Base-by-base conservation (phyloP, 192 early-diverging fungal genomes). In the Linnemannia elongata region DNA sequence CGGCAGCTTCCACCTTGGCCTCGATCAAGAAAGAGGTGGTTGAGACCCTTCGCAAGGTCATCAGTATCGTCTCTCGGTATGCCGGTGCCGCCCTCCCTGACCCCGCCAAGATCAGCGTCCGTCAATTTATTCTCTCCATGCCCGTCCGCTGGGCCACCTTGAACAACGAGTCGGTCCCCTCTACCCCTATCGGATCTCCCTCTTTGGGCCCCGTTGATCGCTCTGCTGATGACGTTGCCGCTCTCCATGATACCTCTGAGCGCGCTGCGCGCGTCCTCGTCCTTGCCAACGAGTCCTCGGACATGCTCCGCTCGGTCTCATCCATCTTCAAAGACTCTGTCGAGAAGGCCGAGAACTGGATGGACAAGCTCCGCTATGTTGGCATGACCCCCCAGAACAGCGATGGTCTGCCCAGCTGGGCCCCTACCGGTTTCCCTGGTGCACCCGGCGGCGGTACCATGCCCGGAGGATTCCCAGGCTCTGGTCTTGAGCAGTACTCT, bases 61-160 rank as follows among this genome's bases (percentile, higher is more conserved):
- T 99, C 6, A 95, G 95, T 54, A 94, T 99, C 10, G 92, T 99
- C 44, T 95, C 94, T 35, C 93, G 94, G 45, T 97, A 99, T 84
- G 97, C 98, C 27, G 94, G 95, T 20, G 90, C 93, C 7, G 95
- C 95, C 71, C 89, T 99, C 55, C 96, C 98, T 5, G 95, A 93
- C 60, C 95, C 95, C 47, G 96, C 97, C 38, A 90, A 95, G 45
- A 88, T 92, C 60, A 93, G 89, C 54, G 98, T 99, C 17, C 93
- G 96, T 30, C 92, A 91, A 8, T 96, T 99, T 77, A 97, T 99
- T 52, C 87, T 99, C 12, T 89, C 89, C 1, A 88, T 99, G 82
- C 98, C 98, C 7, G 89, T 90, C 33, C 91, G 97, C 41, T 97
- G 96, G 95, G 94, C 90, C 9, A 86, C 82, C 30, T 69, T 92